Evolutionary conservation across 2,329 filamentous ascomycete species (phyloP), one percentile per base, ranked within the genome.

Genomic region (Fusarium pseudoanthophilum): DNA sequence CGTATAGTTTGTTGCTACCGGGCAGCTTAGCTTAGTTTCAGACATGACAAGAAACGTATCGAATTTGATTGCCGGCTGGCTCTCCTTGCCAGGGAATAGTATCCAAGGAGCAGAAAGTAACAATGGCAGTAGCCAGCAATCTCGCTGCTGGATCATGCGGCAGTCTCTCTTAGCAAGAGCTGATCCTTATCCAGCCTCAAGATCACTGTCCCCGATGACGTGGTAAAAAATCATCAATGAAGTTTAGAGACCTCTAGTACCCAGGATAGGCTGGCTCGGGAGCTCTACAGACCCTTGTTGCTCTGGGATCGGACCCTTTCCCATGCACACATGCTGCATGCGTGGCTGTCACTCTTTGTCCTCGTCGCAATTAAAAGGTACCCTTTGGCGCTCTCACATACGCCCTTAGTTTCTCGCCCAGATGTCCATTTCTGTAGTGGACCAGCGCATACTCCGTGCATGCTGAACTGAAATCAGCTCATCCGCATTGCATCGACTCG

Each of bases 251-350:
- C 61, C 37, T 40, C 57, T n/a, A 26, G 26, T 36, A 43, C 37
- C 67, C 30, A 55, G 60, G 69, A 65, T 58, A 68, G 30, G 52
- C 53, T 67, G 71, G 58, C 56, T 67, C 66, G 62, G 57, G 67
- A 55, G 65, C 59, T 67, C 61, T 69, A 32, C 46, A 64, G 52
- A 77, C 53, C 71, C 73, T 69, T 67, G 71, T 61, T 55, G 49
- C 60, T 69, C 51, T 59, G 60, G 65, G 60, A 60, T 73, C 64
- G 72, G 71, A 69, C 61, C 75, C 68, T 61, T 75, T 65, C 62
- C 66, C 71, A 78, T 68, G 71, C 69, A 65, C 61, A 67, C 61
- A 71, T 67, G 64, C 60, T 62, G 69, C 73, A 71, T 75, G 68
- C 72, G 76, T 66, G 70, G 62, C 52, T 69, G 63, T 66, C 53